phyloP scores from a whole-genome alignment of 2,329 filamentous ascomycete genomes.

The Fusarium camptoceras region DNA sequence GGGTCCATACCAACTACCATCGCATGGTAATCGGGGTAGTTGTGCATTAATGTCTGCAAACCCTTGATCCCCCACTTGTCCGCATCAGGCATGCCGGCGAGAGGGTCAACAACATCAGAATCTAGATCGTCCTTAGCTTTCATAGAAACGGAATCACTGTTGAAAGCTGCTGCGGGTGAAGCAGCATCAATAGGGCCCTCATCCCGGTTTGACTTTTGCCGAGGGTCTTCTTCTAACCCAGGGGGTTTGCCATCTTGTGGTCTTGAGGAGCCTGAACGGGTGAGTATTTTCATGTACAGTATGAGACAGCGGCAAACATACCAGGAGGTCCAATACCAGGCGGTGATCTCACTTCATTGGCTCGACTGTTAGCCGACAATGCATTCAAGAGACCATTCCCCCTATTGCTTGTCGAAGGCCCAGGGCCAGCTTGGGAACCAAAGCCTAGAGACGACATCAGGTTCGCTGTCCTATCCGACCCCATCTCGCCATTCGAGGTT shows the following conservation, averaged over 20 bases:
- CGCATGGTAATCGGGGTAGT: slow-evolving; percentile 71
- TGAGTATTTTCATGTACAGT: slow-evolving; percentile 37
- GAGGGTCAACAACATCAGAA: slow-evolving; percentile 65
- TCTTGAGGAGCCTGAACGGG: slow-evolving; percentile 50
- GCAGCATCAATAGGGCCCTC: slow-evolving; percentile 53
- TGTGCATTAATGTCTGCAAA: slow-evolving; percentile 71
- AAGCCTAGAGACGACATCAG: slow-evolving; percentile 68
- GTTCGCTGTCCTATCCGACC: slow-evolving; percentile 64
- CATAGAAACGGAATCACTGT: slow-evolving; percentile 55
- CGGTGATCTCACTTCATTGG: slow-evolving; percentile 62
- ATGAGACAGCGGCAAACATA: slow-evolving; percentile 34
- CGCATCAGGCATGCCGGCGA: slow-evolving; percentile 69
- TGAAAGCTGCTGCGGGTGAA: slow-evolving; percentile 61
- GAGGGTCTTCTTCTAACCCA: slow-evolving; percentile 57
- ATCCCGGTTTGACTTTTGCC: slow-evolving; percentile 61
- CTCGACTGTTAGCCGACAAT: slow-evolving; percentile 68
- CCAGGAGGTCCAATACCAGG: slow-evolving; percentile 56
- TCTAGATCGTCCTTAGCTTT: slow-evolving; percentile 61
- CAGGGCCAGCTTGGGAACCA: slow-evolving; percentile 57
- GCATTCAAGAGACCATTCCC: slow-evolving; percentile 74
- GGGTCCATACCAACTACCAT: slow-evolving; percentile 71
- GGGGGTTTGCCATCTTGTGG: slow-evolving; percentile 58
- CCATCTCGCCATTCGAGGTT: slow-evolving; percentile 68
- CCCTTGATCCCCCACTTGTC: slow-evolving; percentile 76
- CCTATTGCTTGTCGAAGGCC: slow-evolving; percentile 56